phyloP scores from a whole-genome alignment of 805 yeast genomes.

The Candida railenensis region DNA sequence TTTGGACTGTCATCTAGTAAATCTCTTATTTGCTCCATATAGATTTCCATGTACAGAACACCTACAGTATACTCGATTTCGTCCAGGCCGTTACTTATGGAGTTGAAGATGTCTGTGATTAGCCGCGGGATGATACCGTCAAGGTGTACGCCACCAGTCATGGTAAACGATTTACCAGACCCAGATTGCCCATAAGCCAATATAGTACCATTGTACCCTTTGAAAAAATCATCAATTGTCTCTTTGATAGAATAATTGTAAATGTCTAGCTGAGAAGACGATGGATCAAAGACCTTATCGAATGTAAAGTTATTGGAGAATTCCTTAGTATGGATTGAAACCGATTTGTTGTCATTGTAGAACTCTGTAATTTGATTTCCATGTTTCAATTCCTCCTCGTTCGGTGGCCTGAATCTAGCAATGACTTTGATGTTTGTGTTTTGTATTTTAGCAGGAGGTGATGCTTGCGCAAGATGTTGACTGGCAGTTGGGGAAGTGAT shows the following conservation, averaged over 20 bases:
- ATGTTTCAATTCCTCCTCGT: constrained; percentile 25
- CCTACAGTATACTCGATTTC: constrained; percentile 64
- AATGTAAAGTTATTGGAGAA: constrained; percentile 47
- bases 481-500: not conserved
- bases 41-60: constrained; percentile 77
- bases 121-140: constrained; percentile 73
- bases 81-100: constrained; percentile 44
- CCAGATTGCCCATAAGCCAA: constrained; percentile 81
- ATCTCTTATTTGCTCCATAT: constrained; percentile 75
- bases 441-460: not conserved
- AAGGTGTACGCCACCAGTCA: constrained; percentile 54
- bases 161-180: constrained; percentile 72
- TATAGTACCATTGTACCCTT: constrained; percentile 77
- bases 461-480: not conserved
- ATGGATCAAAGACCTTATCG: constrained; percentile 61
- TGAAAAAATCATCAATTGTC: constrained; percentile 66
- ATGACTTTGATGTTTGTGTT: constrained; percentile 58
- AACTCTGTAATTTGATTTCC: constrained; percentile 17
- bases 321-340: constrained; percentile 27
- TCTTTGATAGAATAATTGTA: constrained; percentile 58
- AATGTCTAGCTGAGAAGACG: constrained; percentile 53
- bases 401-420: constrained; percentile 69
- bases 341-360: constrained; percentile 21
- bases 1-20: constrained; percentile 42
- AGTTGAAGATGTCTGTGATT: constrained; percentile 60